phyloP scores from a whole-genome alignment of 768 basidiomycete genomes.

The Melanogaster broomeanus region DNA sequence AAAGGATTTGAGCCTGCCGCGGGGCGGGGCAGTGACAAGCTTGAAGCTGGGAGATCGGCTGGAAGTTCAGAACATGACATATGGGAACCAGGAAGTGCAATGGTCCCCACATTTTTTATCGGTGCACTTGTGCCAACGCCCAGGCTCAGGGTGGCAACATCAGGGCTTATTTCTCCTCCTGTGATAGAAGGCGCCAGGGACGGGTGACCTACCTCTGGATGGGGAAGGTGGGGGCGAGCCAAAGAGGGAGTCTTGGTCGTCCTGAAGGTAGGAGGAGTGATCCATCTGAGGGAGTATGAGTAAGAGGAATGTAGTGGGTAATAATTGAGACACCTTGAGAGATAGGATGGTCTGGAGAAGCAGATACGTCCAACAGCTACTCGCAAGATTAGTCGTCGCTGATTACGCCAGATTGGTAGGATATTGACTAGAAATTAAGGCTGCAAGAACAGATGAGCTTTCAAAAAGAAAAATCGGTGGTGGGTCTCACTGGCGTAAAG shows the following conservation, averaged over 20 bases:
- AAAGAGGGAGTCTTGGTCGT: slow-evolving; percentile 75
- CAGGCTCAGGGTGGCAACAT: slow-evolving; percentile 28
- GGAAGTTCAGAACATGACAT: slow-evolving; percentile 80
- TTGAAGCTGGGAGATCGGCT: slow-evolving; percentile 75
- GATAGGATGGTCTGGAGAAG: background rate
- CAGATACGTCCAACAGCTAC: background rate
- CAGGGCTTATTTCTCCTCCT: slow-evolving; percentile 16
- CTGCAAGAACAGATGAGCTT: background rate
- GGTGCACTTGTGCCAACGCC: slow-evolving; percentile 7
- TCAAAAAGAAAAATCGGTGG: background rate
- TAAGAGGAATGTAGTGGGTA: slow-evolving; percentile 3
- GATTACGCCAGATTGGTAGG: background rate
- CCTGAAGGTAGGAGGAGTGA: slow-evolving; percentile 18
- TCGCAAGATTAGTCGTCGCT: slow-evolving; percentile 4
- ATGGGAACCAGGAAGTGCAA: slow-evolving; percentile 97
- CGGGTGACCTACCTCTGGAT: slow-evolving; percentile 73
- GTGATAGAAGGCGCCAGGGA: slow-evolving; percentile 43
- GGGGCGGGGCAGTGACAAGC: slow-evolving; percentile 33
- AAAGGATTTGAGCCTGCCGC: slow-evolving; percentile 28
- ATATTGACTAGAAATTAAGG: background rate
- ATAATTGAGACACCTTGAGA: slow-evolving; percentile 19
- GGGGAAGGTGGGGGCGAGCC: slow-evolving; percentile 77
- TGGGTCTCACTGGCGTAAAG: slow-evolving; percentile 4
- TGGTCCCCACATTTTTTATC: slow-evolving; percentile 83
- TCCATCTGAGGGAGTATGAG: slow-evolving; percentile 25